Conservation (phyloP, 805 yeast genomes). For the Sporopachydermia quercuum region DNA sequence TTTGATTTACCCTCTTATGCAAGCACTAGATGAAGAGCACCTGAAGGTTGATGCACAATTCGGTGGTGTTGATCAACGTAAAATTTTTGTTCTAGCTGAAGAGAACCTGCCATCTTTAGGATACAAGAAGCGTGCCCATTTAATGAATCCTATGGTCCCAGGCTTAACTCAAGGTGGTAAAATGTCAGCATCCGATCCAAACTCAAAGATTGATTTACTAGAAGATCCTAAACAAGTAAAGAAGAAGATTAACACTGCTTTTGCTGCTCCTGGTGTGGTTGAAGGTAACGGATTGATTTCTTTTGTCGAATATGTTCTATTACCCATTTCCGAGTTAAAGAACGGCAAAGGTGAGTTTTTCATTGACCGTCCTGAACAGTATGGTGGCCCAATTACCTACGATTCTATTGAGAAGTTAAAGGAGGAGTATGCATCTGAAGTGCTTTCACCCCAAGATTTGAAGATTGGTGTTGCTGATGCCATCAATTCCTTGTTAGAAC, state of each 20-base stretch:
- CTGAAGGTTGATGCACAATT: constrained; percentile 85
- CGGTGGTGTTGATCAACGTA: constrained; percentile 98
- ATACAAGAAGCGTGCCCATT: constrained; percentile 93
- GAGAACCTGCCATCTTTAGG: constrained; percentile 79
- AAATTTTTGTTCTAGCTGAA: constrained; percentile 92
- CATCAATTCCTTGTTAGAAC: constrained; percentile 67
- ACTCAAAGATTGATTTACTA: constrained; percentile 84
- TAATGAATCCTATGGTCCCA: constrained; percentile 99
- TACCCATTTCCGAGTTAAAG: constrained; percentile 75
- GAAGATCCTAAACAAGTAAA: constrained; percentile 81
- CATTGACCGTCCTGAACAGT: constrained; percentile 88
- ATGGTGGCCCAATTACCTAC: constrained; percentile 85
- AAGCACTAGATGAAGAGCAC: constrained; percentile 90
- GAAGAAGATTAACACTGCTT: constrained; percentile 86
- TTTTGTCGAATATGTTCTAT: constrained; percentile 69
- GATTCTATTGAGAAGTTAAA: constrained; percentile 51
- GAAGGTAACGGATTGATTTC: constrained; percentile 85
- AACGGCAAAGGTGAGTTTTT: constrained; percentile 40
- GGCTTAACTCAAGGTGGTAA: constrained; percentile 95
- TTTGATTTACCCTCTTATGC: constrained; percentile 95
- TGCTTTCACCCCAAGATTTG: constrained; percentile 84
- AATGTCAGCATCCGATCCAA: constrained; percentile 98
- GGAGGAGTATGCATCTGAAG: constrained; percentile 55
- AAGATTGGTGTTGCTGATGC: constrained; percentile 84
- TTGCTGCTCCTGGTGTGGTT: constrained; percentile 87